Percentiles rank a stretch among this genome's conserved stretches.
Conservation (phyloP, 805 yeast genomes). For the Zygosaccharomyces bailii region DNA sequence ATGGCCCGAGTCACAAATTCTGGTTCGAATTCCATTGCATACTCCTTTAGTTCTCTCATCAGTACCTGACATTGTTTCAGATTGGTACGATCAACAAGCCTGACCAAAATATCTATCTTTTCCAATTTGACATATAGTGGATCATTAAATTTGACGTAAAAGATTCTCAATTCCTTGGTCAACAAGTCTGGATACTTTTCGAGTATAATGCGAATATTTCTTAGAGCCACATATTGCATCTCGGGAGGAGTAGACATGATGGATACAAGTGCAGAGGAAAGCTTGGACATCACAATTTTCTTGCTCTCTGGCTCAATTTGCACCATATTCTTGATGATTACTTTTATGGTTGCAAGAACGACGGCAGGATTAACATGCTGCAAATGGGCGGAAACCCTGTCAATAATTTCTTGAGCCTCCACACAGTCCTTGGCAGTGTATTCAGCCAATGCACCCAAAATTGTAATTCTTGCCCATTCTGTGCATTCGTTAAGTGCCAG, state of each 20-base stretch:
- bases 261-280: conserved; percentile 84
- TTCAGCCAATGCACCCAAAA: conserved; percentile 74
- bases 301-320: conserved; percentile 41
- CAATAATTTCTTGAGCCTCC: conserved; percentile 83
- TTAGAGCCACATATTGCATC: conserved; percentile 88
- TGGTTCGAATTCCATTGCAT: conserved; percentile 80
- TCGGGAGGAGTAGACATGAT: conserved; percentile 87
- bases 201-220: conserved; percentile 83
- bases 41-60: conserved; percentile 70
- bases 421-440: conserved; percentile 52
- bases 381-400: conserved; percentile 87
- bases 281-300: conserved; percentile 56
- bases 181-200: conserved; percentile 83
- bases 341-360: conserved; percentile 79
- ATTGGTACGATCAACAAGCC: conserved; percentile 54
- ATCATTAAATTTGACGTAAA: conserved; percentile 84
- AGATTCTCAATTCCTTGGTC: conserved; percentile 77
- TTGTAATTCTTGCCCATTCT: conserved; percentile 97
- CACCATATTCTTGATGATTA: conserved; percentile 65
- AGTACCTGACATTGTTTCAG: conserved; percentile 51
- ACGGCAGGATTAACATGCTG: conserved; percentile 98
- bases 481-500: conserved; percentile 93
- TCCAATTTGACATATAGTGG: conserved; percentile 75
- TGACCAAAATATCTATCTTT: conserved; percentile 68
- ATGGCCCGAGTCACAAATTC: conserved; percentile 67